These are phyloP conservation scores for Paracorniculantispora psalliotae DNA, from an alignment of 2,329 filamentous ascomycete genomes.

Conservation along the genomic window DNA sequence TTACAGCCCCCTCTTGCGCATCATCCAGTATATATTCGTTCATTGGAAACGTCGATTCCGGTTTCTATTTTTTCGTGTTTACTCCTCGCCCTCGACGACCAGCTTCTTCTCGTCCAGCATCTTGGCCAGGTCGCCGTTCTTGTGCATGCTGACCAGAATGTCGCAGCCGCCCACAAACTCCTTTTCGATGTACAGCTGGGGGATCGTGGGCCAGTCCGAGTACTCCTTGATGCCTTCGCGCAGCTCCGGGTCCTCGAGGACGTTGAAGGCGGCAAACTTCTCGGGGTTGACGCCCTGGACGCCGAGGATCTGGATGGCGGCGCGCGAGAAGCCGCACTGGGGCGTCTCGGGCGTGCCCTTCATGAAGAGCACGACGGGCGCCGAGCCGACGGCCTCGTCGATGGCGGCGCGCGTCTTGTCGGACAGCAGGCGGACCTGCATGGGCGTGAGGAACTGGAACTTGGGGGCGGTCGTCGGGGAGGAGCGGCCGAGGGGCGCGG, in stretches of 20 bases:
- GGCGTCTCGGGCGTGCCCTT: slow-evolving; percentile 96
- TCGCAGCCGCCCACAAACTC: slow-evolving; percentile 98
- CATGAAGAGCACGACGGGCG: slow-evolving; percentile 97
- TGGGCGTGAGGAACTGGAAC: slow-evolving; percentile 23
- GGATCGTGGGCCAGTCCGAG: slow-evolving; percentile 98
- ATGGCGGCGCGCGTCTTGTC: slow-evolving; percentile 76
- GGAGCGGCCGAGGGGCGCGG: slow-evolving; percentile 16
- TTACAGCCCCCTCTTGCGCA: background rate
- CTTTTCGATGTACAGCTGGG: slow-evolving; percentile 90
- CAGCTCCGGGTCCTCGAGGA: slow-evolving; percentile 84
- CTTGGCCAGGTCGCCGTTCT: slow-evolving; percentile 89
- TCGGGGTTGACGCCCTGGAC: slow-evolving; percentile 90
- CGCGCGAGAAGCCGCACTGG: slow-evolving; percentile 94
- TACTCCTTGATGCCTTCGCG: slow-evolving; percentile 96
- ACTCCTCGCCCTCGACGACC: slow-evolving; percentile 53
- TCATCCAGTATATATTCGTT: background rate
- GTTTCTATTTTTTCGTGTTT: slow-evolving; percentile 19
- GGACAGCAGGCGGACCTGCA: slow-evolving; percentile 67
- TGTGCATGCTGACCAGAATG: slow-evolving; percentile 94
- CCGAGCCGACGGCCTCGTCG: slow-evolving; percentile 79
- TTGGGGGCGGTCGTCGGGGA: slow-evolving; percentile 1
- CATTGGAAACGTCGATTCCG: background rate
- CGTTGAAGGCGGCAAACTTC: slow-evolving; percentile 98
- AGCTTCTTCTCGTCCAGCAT: slow-evolving; percentile 88
- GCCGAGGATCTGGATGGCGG: slow-evolving; percentile 89